These are phyloP conservation scores for Cladosporium oxysporum DNA, from an alignment of 2,329 filamentous ascomycete genomes.

Conservation along the genomic window DNA sequence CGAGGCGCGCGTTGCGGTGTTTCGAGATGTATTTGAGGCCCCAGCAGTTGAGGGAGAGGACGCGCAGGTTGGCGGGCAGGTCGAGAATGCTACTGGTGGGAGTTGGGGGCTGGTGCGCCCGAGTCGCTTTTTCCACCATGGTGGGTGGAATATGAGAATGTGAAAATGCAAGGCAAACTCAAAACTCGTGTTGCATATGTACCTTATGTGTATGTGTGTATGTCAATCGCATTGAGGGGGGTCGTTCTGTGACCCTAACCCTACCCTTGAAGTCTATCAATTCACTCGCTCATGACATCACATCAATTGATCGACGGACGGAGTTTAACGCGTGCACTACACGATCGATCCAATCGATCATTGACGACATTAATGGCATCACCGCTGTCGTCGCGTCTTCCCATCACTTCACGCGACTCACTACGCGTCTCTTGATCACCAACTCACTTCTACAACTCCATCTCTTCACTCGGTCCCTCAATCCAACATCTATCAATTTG, in stretches of 20 bases:
- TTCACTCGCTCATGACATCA: neutral
- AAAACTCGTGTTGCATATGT: neutral
- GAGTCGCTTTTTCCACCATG: neutral
- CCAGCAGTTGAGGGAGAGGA: slow-evolving; percentile 96
- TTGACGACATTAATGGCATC: slow-evolving; percentile 13
- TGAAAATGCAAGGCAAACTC: neutral
- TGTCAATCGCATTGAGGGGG: neutral
- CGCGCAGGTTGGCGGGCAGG: slow-evolving; percentile 58
- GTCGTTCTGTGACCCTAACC: neutral
- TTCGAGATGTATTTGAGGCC: slow-evolving; percentile 85
- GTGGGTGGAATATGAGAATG: neutral
- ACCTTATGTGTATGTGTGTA: too few relatives aligned
- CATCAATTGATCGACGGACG: neutral
- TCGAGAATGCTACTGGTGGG: slow-evolving; percentile 9
- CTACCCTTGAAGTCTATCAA: neutral
- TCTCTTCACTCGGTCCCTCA: neutral
- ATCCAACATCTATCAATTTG: neutral
- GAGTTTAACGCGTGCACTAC: neutral
- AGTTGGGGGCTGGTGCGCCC: neutral
- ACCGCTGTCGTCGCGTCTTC: slow-evolving; percentile 3
- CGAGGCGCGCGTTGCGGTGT: slow-evolving; percentile 73
- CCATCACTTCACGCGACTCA: slow-evolving; percentile 10
- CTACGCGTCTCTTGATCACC: neutral
- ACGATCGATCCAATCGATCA: slow-evolving; percentile 11
- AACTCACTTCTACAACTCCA: neutral